These are phyloP conservation scores for Trichoderma harzianum DNA, from an alignment of 2,329 filamentous ascomycete species.

Conservation along the genomic window DNA sequence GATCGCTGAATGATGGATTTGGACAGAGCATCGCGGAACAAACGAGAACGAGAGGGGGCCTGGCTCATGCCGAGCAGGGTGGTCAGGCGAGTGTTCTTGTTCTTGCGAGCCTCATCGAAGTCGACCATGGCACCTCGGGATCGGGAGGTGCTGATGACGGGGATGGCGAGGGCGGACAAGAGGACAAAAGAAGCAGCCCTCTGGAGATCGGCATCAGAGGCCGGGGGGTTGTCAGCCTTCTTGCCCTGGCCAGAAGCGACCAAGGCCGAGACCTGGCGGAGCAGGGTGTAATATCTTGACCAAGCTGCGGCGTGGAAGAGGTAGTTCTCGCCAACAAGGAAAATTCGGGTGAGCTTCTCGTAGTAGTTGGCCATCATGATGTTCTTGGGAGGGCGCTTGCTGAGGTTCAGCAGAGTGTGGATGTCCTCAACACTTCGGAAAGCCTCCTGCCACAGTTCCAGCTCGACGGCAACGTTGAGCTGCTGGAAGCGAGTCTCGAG, in stretches of 20 bases:
- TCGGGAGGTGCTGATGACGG: constrained; percentile 96
- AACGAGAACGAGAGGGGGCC: constrained; percentile 79
- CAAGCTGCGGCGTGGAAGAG: constrained; percentile 97
- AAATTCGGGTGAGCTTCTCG: constrained; percentile 97
- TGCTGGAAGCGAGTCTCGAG: constrained; percentile 98
- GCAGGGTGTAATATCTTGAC: constrained; percentile 95
- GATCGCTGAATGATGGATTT: constrained; percentile 92
- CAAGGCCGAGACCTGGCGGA: constrained; percentile 82
- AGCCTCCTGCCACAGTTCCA: constrained; percentile 98
- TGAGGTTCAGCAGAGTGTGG: constrained; percentile 92
- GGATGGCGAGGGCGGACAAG: constrained; percentile 92
- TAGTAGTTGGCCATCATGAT: constrained; percentile 99
- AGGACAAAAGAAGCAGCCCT: constrained; percentile 95
- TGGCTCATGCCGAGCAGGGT: constrained; percentile 92
- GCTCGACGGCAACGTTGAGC: constrained; percentile 93
- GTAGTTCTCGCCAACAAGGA: constrained; percentile 98
- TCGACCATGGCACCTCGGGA: constrained; percentile 95
- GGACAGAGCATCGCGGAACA: constrained; percentile 94
- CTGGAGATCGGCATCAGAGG: constrained; percentile 85
- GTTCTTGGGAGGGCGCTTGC: constrained; percentile 97
- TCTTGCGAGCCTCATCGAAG: constrained; percentile 94
- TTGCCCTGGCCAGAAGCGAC: constrained; percentile 81
- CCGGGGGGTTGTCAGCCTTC: constrained; percentile 91
- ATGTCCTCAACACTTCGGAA: constrained; percentile 99
- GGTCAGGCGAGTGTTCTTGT: constrained; percentile 96